These are phyloP conservation scores for Uromyces viciae-fabae DNA, from an alignment of 1,284 basidiomycete species.

Conservation along the genomic window DNA sequence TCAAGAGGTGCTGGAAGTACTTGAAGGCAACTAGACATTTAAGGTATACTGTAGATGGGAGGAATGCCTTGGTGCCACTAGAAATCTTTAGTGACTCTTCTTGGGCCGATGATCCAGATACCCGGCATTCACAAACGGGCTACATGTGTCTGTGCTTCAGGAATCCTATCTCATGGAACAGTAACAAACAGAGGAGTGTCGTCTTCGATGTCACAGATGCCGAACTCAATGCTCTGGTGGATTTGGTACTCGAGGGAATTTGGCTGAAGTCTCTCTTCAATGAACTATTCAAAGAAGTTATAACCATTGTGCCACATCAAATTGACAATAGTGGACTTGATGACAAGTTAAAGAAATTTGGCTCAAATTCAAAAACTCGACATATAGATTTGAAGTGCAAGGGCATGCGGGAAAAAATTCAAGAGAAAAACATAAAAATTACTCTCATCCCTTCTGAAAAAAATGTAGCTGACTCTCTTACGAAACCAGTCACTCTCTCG, in stretches of 20 bases:
- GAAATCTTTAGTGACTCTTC: conserved; percentile 10
- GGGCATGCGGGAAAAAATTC: too few species aligned
- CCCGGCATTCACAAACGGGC: not conserved
- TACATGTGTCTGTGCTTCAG: not conserved
- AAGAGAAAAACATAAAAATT: too few species aligned
- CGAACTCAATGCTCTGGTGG: not conserved
- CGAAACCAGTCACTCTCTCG: too few species aligned
- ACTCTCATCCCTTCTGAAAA: too few species aligned
- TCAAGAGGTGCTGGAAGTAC: conserved; percentile 1
- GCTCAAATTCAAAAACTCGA: too few species aligned
- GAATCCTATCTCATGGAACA: not conserved
- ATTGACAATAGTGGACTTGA: too few species aligned
- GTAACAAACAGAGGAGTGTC: not conserved
- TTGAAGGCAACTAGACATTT: not conserved
- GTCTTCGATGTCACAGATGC: conserved; percentile 6
- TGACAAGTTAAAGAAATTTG: too few species aligned
- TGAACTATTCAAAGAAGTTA: too few species aligned
- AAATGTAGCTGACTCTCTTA: too few species aligned
- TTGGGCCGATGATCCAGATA: not conserved
- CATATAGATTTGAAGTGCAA: too few species aligned
- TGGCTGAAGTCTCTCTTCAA: not conserved
- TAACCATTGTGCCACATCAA: too few species aligned
- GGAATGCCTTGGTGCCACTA: too few species aligned
- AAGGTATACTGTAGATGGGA: not conserved
- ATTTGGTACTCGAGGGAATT: not conserved